Base-by-base conservation (phyloP, 352 stramenopile species). In the Phytophthora pisi region DNA sequence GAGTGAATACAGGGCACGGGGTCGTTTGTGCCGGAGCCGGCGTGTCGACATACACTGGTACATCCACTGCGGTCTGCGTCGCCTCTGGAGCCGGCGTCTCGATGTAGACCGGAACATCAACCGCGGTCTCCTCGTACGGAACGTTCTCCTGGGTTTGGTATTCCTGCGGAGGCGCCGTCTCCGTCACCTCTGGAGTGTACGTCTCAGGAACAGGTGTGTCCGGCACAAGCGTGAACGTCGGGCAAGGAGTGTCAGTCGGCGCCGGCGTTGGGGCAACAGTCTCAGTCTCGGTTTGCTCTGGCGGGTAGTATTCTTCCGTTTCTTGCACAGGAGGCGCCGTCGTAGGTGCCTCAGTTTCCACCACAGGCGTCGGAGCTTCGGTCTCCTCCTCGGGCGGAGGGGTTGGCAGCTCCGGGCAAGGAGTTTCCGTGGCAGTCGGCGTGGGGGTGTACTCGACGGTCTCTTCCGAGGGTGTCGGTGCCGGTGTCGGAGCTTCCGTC, bases 321-420 rank as follows among this genome's bases (percentile, higher is more conserved):
- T 52, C 54, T 20, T 43, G 13, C 16, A 45, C 15, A 5, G 56
- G 42, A 23, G 43, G 8, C n/a, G 18, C 10, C 18, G 57, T 50
- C 23, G 47, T 36, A 13, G 53, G 51, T 15, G 51, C 51, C 23
- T 58, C 20, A 7, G 42, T 49, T 31, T 2, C 23, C 11, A 34
- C 30, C 36, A 38, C 36, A 16, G 34, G 34, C 34, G 34, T 42
- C 34, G 34, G 36, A 9, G 28, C 28, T 31, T 42, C 51, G 2
- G 24, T 15, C 7, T 57, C 47, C 24, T 46, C 56, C 30, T 72
- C 47, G 13, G 57, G 51, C 2, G 0, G 20, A 1, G 61, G 61
- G 2, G 55, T 67, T 9, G 67, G 67, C 16, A 67, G 40, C 23
- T 23, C 43, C 16, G 68, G 57, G 5, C 58, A 76, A 4, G 64